These are phyloP conservation scores for Tuber brumale DNA, from an alignment of 495 filamentous ascomycete species.

Conservation along the genomic window DNA sequence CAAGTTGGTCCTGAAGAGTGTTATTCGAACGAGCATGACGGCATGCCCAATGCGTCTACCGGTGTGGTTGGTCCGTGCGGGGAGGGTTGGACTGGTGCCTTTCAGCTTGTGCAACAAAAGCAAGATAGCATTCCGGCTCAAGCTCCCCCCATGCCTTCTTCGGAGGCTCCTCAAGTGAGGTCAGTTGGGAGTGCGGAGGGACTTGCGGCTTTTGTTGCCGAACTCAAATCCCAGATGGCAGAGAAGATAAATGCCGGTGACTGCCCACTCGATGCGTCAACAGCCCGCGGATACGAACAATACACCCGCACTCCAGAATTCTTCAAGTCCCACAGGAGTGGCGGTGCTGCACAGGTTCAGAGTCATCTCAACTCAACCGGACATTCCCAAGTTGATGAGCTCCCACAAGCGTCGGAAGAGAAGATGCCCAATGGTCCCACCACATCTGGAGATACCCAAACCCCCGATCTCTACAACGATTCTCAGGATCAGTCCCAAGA, in stretches of 20 bases:
- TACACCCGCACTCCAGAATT: background rate
- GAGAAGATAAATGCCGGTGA: background rate
- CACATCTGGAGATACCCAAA: background rate
- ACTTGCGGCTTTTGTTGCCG: background rate
- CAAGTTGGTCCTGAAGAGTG: background rate
- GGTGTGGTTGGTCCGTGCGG: background rate
- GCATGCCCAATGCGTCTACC: background rate
- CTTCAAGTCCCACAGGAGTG: background rate
- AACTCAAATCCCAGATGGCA: background rate
- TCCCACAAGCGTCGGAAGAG: background rate
- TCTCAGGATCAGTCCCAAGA: background rate
- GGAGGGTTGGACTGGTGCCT: background rate
- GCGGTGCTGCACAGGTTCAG: background rate
- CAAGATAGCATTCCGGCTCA: background rate
- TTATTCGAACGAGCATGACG: background rate
- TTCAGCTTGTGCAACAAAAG: background rate
- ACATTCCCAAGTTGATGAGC: background rate
- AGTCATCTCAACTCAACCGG: background rate
- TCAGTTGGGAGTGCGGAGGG: background rate
- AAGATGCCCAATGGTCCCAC: background rate
- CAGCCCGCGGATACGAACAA: background rate
- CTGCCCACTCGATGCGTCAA: background rate
- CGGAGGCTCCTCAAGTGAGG: background rate
- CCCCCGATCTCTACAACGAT: background rate
- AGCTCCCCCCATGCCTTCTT: background rate